These are phyloP conservation scores for Rosa hybrid DNA, from an alignment of 331 rosid species.

Conservation along the genomic window DNA sequence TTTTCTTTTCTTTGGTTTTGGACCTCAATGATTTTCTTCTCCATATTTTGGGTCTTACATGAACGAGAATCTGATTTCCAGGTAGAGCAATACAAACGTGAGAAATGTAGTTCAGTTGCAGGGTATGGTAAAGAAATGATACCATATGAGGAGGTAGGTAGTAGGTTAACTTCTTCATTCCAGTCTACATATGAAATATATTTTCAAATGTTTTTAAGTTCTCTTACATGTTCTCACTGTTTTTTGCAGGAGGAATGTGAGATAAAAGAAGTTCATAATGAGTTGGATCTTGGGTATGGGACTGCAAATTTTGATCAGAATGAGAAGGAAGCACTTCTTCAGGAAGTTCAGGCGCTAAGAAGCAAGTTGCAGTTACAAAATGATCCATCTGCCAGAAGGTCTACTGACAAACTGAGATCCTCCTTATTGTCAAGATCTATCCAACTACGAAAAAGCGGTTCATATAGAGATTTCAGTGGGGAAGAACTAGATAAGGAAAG, in stretches of 20 bases:
- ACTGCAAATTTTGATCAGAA: constrained; percentile 45
- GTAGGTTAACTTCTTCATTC: not conserved
- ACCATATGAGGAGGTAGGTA: constrained; percentile 26
- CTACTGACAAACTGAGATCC: constrained; percentile 79
- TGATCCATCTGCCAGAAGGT: constrained; percentile 52
- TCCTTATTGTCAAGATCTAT: constrained; percentile 80
- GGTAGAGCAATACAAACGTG: constrained; percentile 34
- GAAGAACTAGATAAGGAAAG: constrained; percentile 84
- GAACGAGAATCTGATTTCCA: constrained; percentile 8
- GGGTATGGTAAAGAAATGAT: constrained; percentile 26
- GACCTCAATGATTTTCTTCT: constrained; percentile 17
- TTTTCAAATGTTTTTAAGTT: constrained; percentile 12
- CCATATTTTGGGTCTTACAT: constrained; percentile 19
- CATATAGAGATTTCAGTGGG: constrained; percentile 34
- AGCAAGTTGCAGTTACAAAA: constrained; percentile 60
- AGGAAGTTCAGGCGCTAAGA: constrained; percentile 73
- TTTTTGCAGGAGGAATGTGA: constrained; percentile 62
- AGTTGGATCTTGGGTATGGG: constrained; percentile 34
- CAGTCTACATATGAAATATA: not conserved
- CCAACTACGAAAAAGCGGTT: constrained; percentile 64
- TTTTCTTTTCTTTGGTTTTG: constrained; percentile 1
- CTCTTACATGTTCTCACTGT: constrained; percentile 14
- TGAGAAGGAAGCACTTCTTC: constrained; percentile 90
- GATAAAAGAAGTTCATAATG: constrained; percentile 68
- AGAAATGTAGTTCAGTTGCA: constrained; percentile 18